A percentile compares a stretch with the other conserved stretches of the same genome.
These are phyloP conservation scores for Globisporangium spiculum DNA, from an alignment of 352 stramenopile species.

Conservation along the genomic window DNA sequence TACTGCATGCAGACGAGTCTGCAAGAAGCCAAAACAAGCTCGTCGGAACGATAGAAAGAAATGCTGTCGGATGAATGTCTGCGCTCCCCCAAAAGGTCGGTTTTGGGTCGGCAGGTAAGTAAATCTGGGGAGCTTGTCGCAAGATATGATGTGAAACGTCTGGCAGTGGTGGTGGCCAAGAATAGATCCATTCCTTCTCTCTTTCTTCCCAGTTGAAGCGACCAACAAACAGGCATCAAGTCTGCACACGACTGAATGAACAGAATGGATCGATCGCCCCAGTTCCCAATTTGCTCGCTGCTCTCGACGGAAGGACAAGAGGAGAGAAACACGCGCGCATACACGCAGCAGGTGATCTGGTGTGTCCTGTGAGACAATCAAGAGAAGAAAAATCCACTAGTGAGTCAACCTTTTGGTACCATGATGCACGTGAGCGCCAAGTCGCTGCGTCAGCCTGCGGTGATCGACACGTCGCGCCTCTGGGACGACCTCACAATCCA, in stretches of 20 bases:
- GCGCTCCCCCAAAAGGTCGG: neutral
- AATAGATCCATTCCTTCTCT: neutral
- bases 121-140: too few species aligned
- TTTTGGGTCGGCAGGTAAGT: neutral
- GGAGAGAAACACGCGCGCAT: neutral
- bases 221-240: neutral
- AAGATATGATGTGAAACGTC: neutral
- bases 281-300: neutral
- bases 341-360: neutral
- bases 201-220: neutral
- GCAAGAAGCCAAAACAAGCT: neutral
- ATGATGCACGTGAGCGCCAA: constrained; percentile 5
- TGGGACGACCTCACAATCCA: constrained; percentile 1
- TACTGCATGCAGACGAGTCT: neutral
- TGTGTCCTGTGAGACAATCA: neutral
- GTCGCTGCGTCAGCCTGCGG: neutral
- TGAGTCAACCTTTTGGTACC: neutral
- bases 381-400: neutral
- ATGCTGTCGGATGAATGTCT: neutral
- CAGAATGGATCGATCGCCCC: neutral
- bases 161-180: neutral
- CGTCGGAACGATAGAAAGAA: neutral
- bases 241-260: neutral
- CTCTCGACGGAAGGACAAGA: neutral
- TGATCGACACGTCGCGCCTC: constrained; percentile 6